Base-by-base conservation (phyloP, 768 basidiomycete genomes). In the Calocybe cyanea region DNA sequence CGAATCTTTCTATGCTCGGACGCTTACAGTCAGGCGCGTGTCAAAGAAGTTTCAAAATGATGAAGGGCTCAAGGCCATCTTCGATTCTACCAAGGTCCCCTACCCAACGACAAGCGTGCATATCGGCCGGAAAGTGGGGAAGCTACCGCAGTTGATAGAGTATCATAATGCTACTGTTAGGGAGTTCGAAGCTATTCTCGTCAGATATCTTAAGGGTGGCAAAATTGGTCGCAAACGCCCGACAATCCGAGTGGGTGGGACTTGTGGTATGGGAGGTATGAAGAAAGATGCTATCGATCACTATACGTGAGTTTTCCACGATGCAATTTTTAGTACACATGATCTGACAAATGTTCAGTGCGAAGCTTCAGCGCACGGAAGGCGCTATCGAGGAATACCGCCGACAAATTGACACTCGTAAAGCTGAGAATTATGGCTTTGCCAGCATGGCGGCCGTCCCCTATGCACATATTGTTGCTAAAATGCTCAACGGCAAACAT, bases 131-230 rank as follows among this genome's bases (percentile, higher is more conserved):
- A 81, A 80, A 54, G 86, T 97, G 25, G 95, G 93, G 20, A 76
- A 81, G 46, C 82, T 98, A 13, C 92, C 96, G 0, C 84, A 92
- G 48, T 71, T 96, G 45, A 89, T 99, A 52, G 88, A 95, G 46
- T 87, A 83, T 56, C 91, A 94, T 64, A 98, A 98, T 63, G 70
- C 82, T 43, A 86, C 91, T n/a, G 95, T 99, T n/a, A 76, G 87
- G 38, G 85, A 95, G 56, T 79, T 98, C 46, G 96, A 99, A 63
- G 73, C 80, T 30, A 76, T 92, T 40, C 77, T 99, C 24, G 95
- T 97, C 46, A 81, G 80, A 43, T 97, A 96, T 63, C 77, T 97
- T 49, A 93, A 92, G 56, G 83, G 78, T 7, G 91, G 89, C 1
- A 79, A 72, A 56, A 73, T 93, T 30, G 90, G 77, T 38, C 81